Evolutionary conservation across 306 rosid genomes (phyloP), one percentile per base, ranked within the genome.

Genomic region (Quercus engelmannii): DNA sequence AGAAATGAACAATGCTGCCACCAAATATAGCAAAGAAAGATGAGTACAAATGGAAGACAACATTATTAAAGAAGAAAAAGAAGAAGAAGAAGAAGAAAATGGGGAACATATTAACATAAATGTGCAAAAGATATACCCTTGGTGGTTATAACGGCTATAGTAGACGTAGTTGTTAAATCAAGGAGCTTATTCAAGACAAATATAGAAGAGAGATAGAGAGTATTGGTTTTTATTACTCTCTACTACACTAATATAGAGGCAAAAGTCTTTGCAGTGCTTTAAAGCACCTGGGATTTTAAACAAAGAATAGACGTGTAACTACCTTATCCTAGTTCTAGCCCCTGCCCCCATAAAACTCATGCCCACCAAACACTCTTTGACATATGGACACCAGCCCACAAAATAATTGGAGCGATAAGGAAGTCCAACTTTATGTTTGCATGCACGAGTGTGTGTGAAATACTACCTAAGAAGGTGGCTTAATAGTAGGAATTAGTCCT

Each of bases 391-490:
- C 35, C 79, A 78, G 46, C 18, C 21, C 26, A 72, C 55, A 51
- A 78, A 62, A 81, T 81, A 78, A 81, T 78, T 86, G 86, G 82
- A 64, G 59, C 12, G 76, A 70, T n/a, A 73, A 77, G 67, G 80
- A 76, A 65, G 70, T 64, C 74, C 21, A 63, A 46, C 3, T 49
- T 77, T 54, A 69, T 73, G 65, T 75, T 20, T 46, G 26, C 2
- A 25, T 14, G 46, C 2, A 2, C 26, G 17, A 51, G 25, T 14
- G 63, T 57, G 76, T 55, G 68, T 30, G 68, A 41, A 8, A 41
- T 8, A 41, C 12, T 41, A 2, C 12, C 11, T 8, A 8, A 41
- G 0, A 8, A 38, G 46, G 3, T 41, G 0, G 0, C 11, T 8
- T 41, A 41, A 41, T 41, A 2, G 11, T 41, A 8, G 0, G 3